Conservation (phyloP, 2,329 filamentous ascomycete species). For the Pseudofabraea citricarpa region DNA sequence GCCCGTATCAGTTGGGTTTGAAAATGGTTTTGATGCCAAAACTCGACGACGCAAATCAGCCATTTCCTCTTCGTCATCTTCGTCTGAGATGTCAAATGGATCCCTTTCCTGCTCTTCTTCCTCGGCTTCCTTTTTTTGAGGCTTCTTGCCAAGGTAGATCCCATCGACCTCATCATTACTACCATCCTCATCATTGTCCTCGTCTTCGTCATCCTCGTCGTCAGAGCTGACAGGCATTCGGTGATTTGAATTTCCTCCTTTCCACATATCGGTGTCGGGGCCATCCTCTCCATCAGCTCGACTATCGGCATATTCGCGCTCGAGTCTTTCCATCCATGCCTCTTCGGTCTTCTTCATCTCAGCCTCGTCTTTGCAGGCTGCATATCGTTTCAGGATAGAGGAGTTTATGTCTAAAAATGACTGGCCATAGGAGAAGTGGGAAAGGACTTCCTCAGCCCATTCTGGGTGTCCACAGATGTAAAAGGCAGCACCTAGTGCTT, state of each 20-base stretch:
- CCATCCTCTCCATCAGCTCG: conserved; percentile 58
- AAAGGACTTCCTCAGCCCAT: conserved; percentile 81
- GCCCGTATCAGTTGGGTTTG: conserved; percentile 46
- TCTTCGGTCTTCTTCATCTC: conserved; percentile 80
- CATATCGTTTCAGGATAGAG: conserved; percentile 76
- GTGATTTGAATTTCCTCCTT: conserved; percentile 82
- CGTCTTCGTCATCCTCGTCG: conserved; percentile 42
- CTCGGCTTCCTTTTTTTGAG: conserved; percentile 28
- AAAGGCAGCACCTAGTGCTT: conserved; percentile 89
- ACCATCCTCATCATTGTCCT: conserved; percentile 39
- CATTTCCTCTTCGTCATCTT: conserved; percentile 83
- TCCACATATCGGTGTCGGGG: conserved; percentile 75
- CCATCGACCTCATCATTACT: conserved; percentile 48
- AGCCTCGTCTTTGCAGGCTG: conserved; percentile 74
- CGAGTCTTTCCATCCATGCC: conserved; percentile 84
- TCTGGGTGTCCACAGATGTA: conserved; percentile 87
- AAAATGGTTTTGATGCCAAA: conserved; percentile 85
- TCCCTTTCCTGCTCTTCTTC: conserved; percentile 51
- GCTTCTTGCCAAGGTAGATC: conserved; percentile 56
- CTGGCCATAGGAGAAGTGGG: conserved; percentile 81
- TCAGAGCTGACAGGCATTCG: conserved; percentile 47
- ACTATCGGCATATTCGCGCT: conserved; percentile 82
- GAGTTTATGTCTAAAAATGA: conserved; percentile 90
- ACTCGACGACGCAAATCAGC: conserved; percentile 85
- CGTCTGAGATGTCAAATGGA: conserved; percentile 72